These are phyloP conservation scores for Monilinia fructicola DNA, from an alignment of 2,329 filamentous ascomycete species.

Conservation along the genomic window DNA sequence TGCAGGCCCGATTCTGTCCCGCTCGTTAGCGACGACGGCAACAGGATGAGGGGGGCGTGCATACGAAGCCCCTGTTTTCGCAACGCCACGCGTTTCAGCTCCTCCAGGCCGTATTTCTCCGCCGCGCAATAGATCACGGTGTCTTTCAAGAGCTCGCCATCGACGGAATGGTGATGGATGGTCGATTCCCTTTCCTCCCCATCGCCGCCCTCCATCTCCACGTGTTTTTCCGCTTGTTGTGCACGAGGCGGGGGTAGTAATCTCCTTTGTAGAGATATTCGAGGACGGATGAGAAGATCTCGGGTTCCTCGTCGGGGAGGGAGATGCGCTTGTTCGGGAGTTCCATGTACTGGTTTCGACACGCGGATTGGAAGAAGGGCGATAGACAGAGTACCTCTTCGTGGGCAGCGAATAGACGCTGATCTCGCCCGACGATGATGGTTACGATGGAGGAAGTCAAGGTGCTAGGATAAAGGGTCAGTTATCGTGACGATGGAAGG, in stretches of 20 bases:
- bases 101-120: conserved; percentile 77
- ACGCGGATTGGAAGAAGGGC: conserved; percentile 71
- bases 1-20: conserved; percentile 79
- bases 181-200: conserved; percentile 64
- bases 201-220: conserved; percentile 74
- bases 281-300: conserved; percentile 85
- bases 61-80: conserved; percentile 84
- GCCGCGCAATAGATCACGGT: conserved; percentile 90
- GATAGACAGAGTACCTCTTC: conserved; percentile 79
- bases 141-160: conserved; percentile 75
- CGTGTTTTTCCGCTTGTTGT: conserved; percentile 75
- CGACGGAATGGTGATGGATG: conserved; percentile 64
- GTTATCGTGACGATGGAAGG: conserved; percentile 24
- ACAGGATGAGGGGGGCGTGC: conserved; percentile 46
- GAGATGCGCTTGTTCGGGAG: conserved; percentile 67
- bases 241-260: conserved; percentile 80
- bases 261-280: conserved; percentile 86
- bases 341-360: conserved; percentile 63
- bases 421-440: conserved; percentile 74
- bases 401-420: conserved; percentile 87
- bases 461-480: conserved; percentile 45
- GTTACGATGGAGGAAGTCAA: conserved; percentile 72
- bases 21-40: conserved; percentile 47
- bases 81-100: conserved; percentile 80
- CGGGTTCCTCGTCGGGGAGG: conserved; percentile 81